A percentile compares a stretch with the other conserved stretches of the same genome.
phyloP scores from a whole-genome alignment of 305 asterid species.

The Fraxinus baroniana region DNA sequence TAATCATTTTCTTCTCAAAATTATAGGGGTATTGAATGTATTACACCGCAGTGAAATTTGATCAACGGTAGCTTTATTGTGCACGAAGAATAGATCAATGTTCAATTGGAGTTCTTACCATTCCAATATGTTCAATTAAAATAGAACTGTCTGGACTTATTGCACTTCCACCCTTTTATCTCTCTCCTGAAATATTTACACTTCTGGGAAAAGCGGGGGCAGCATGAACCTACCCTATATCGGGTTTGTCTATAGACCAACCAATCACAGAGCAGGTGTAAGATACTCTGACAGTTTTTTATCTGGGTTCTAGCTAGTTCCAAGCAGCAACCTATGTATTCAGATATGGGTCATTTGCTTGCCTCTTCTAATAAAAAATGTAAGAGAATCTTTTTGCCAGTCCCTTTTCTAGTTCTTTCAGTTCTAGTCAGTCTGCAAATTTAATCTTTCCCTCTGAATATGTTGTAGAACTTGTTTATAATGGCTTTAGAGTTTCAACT shows the following conservation, averaged over 20 bases:
- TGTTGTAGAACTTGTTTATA: not conserved
- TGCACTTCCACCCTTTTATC: not conserved
- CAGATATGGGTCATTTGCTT: not conserved
- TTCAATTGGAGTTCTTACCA: not conserved
- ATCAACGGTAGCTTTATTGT: not conserved
- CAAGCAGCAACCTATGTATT: not conserved
- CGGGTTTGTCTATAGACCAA: not conserved
- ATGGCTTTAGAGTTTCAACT: not conserved
- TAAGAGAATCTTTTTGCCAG: not conserved
- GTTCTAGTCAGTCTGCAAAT: not conserved
- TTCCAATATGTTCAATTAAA: not conserved
- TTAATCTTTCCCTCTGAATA: not conserved
- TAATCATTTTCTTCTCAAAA: not conserved
- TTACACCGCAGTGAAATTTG: not conserved
- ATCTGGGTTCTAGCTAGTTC: not conserved
- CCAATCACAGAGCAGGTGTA: not conserved
- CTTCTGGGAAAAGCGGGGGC: not conserved
- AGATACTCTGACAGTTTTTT: not conserved
- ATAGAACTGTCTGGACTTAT: not conserved
- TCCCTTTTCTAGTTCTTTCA: not conserved
- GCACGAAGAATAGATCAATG: not conserved
- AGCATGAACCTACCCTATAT: not conserved
- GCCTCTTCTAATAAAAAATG: not conserved
- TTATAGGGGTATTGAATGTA: not conserved
- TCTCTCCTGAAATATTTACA: not conserved